Conservation (phyloP, 2,329 filamentous ascomycete genomes). For the Scorias spongiosa region DNA sequence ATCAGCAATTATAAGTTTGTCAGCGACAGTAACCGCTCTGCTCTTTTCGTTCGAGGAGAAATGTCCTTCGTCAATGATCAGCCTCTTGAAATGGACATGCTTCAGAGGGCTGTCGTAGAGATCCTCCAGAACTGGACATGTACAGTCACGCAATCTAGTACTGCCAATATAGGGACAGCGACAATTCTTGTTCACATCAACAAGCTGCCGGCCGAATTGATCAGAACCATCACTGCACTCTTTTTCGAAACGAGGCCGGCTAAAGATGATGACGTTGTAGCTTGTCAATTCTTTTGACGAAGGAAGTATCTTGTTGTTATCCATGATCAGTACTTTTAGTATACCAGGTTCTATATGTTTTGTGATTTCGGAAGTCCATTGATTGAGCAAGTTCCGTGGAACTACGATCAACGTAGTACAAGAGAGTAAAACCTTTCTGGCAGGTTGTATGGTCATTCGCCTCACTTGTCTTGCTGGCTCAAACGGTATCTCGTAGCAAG, state of each 20-base stretch:
- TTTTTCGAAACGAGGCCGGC: slow-evolving; percentile 55
- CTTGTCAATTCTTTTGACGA: slow-evolving; percentile 40
- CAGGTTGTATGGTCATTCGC: slow-evolving; percentile 22
- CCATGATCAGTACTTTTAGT: slow-evolving; percentile 47
- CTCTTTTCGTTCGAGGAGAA: slow-evolving; percentile 58
- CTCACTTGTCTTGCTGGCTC: slow-evolving; percentile 27
- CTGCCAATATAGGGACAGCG: slow-evolving; percentile 29
- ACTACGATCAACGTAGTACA: slow-evolving; percentile 63
- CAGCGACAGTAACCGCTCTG: slow-evolving; percentile 39
- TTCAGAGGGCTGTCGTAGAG: slow-evolving; percentile 48
- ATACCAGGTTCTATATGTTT: slow-evolving; percentile 52
- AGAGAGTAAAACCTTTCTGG: slow-evolving; percentile 46
- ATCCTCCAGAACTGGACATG: slow-evolving; percentile 25
- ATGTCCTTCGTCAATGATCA: slow-evolving; percentile 88
- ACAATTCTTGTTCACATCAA: slow-evolving; percentile 13
- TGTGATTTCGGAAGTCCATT: slow-evolving; percentile 68
- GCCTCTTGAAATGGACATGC: slow-evolving; percentile 65
- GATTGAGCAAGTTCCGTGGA: slow-evolving; percentile 65
- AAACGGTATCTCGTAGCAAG: slow-evolving; percentile 27
- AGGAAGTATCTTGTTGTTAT: slow-evolving; percentile 38
- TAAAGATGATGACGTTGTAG: slow-evolving; percentile 68
- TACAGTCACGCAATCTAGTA: slow-evolving; percentile 28
- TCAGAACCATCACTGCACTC: slow-evolving; percentile 42
- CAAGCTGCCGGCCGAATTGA: slow-evolving; percentile 25
- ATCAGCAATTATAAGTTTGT: slow-evolving; percentile 42